Percentiles rank a stretch among this genome's conserved stretches.
phyloP scores from a whole-genome alignment of 768 basidiomycete species.

The Lactarius sp. region DNA sequence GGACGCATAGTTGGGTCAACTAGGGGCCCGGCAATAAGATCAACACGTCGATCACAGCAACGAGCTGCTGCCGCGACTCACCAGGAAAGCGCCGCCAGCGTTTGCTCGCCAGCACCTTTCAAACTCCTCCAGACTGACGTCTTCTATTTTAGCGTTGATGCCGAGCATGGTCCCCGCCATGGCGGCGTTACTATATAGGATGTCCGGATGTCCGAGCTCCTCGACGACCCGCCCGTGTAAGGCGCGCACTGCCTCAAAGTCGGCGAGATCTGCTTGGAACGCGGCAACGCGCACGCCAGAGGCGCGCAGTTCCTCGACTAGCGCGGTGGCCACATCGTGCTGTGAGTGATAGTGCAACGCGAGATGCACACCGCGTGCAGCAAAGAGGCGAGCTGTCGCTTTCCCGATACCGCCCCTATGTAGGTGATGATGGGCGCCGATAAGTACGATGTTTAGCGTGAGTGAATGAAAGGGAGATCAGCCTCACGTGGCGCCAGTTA shows the following conservation, averaged over 20 bases:
- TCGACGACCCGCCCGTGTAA: constrained; percentile 42
- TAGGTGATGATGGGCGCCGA: background rate
- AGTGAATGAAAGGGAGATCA: constrained; percentile 1
- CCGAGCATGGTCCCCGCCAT: constrained; percentile 40
- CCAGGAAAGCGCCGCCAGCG: constrained; percentile 43
- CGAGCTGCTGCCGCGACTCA: constrained; percentile 28
- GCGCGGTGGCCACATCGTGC: constrained; percentile 35
- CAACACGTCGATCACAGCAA: background rate
- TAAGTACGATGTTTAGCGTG: constrained; percentile 1
- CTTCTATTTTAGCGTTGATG: constrained; percentile 42
- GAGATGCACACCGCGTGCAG: constrained; percentile 33
- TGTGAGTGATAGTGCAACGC: constrained; percentile 49
- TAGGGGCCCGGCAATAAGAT: constrained; percentile 21
- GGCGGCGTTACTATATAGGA: constrained; percentile 51
- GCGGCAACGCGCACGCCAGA: constrained; percentile 38
- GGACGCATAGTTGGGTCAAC: constrained; percentile 49
- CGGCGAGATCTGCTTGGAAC: constrained; percentile 46
- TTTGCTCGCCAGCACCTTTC: constrained; percentile 46
- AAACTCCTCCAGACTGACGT: constrained; percentile 41
- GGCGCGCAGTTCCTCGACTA: constrained; percentile 37
- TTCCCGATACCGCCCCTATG: constrained; percentile 49
- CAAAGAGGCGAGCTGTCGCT: constrained; percentile 46
- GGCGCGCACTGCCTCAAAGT: constrained; percentile 42
- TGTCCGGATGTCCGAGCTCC: constrained; percentile 44
- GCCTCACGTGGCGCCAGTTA: constrained; percentile 29